These are phyloP conservation scores for Lasiodiplodia citricola DNA, from an alignment of 2,329 filamentous ascomycete species.

Conservation along the genomic window DNA sequence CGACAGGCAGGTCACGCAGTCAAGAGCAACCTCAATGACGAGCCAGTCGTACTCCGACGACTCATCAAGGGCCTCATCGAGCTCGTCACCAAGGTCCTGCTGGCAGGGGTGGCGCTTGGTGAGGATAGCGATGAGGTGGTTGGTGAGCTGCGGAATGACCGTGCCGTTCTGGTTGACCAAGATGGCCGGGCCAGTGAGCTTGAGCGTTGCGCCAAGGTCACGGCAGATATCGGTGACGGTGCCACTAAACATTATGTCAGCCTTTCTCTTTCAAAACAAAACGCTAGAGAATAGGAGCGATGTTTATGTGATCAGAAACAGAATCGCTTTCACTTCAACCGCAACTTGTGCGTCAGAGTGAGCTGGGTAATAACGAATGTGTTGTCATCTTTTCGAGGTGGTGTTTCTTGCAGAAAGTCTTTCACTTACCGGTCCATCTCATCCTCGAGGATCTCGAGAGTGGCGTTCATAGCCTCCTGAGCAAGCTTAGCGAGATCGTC, in stretches of 20 bases:
- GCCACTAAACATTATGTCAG: conserved; percentile 58
- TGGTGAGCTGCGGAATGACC: conserved; percentile 76
- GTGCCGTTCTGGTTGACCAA: conserved; percentile 69
- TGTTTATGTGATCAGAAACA: conserved; percentile 60
- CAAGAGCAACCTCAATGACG: conserved; percentile 90
- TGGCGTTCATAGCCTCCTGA: conserved; percentile 82
- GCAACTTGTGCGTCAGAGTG: conserved; percentile 90
- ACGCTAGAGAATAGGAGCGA: conserved; percentile 29
- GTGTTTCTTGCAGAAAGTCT: conserved; percentile 24
- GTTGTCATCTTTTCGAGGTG: conserved; percentile 69
- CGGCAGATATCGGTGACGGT: conserved; percentile 96
- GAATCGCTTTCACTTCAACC: conserved; percentile 87
- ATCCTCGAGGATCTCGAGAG: conserved; percentile 83
- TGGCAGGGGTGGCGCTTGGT: conserved; percentile 93
- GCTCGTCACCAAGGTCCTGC: conserved; percentile 82
- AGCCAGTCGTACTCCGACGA: conserved; percentile 98
- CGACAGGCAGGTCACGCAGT: conserved; percentile 84
- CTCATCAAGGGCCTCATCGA: conserved; percentile 69
- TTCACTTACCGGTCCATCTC: conserved; percentile 88
- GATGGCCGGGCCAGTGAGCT: conserved; percentile 86
- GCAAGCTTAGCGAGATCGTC: conserved; percentile 83
- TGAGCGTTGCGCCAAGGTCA: conserved; percentile 87
- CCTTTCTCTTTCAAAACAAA: not conserved
- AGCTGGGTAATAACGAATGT: conserved; percentile 94
- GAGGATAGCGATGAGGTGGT: conserved; percentile 77